A percentile compares a stretch with the other conserved stretches of the same genome.
These are phyloP conservation scores for Pontederia crassipes DNA, from an alignment of 176 grass and related monocot genomes.

Conservation along the genomic window DNA sequence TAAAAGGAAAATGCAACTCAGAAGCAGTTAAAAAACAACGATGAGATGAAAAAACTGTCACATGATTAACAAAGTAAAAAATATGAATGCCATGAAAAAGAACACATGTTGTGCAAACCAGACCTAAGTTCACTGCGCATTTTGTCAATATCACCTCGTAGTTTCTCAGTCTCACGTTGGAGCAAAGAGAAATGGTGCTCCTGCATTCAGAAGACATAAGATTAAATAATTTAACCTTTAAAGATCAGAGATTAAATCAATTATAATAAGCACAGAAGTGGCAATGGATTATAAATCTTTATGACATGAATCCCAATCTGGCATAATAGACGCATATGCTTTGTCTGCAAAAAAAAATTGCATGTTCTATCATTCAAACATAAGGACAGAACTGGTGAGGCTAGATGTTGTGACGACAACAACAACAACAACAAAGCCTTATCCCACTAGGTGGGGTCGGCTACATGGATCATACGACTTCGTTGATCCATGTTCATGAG, in stretches of 20 bases:
- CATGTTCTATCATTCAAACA: no score
- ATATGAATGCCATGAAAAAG: neutral
- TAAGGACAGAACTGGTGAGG: no score
- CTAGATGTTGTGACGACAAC: no score
- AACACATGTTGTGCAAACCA: constrained; percentile 17
- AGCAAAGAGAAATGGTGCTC: constrained; percentile 86
- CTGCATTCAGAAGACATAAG: constrained; percentile 27
- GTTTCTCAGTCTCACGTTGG: constrained; percentile 87
- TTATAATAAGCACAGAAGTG: no score
- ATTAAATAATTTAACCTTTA: neutral
- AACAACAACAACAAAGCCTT: no score
- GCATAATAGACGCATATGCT: no score
- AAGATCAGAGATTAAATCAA: neutral
- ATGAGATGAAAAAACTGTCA: neutral
- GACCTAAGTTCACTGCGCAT: constrained; percentile 95
- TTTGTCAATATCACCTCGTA: constrained; percentile 76
- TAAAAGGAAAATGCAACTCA: constrained; percentile 21
- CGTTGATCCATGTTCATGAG: no score
- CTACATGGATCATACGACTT: no score
- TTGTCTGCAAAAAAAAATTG: neutral
- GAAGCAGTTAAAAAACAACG: no score
- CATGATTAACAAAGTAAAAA: neutral
- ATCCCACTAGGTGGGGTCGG: no score
- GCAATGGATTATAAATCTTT: neutral
- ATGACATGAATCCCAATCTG: neutral